A percentile compares a stretch with the other conserved stretches of the same genome.
These are phyloP conservation scores for Arthroderma uncinatum DNA, from an alignment of 2,329 filamentous ascomycete genomes.

Conservation along the genomic window DNA sequence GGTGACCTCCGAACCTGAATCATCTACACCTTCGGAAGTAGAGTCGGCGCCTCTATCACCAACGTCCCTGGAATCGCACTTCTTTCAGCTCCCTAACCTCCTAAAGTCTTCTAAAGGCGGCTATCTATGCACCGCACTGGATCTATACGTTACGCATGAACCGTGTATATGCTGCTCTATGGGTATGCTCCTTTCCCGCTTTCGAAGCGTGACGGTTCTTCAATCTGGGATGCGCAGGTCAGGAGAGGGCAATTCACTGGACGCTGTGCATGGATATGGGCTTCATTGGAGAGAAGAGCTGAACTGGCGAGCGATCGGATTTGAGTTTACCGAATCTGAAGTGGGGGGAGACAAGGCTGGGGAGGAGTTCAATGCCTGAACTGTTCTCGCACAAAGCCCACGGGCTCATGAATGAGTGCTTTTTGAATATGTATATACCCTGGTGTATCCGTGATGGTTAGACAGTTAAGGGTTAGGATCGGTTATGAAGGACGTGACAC, in stretches of 20 bases:
- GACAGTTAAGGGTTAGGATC: neutral
- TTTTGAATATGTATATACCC: neutral
- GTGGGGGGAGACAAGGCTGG: neutral
- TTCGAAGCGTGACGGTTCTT: constrained; percentile 69
- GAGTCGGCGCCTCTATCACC: neutral
- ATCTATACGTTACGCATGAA: constrained; percentile 90
- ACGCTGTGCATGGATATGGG: constrained; percentile 40
- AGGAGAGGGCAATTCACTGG: constrained; percentile 11
- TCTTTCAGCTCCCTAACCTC: constrained; percentile 56
- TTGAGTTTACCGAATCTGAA: constrained; percentile 30
- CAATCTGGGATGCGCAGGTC: constrained; percentile 55
- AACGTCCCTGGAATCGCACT: constrained; percentile 22
- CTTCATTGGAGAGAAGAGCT: constrained; percentile 52
- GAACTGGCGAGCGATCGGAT: constrained; percentile 41
- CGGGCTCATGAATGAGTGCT: too few species aligned
- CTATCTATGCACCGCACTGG: constrained; percentile 86
- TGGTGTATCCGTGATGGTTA: neutral
- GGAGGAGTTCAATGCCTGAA: constrained; percentile 10
- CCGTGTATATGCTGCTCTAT: constrained; percentile 95
- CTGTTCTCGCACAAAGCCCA: neutral
- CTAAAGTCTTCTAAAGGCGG: constrained; percentile 65
- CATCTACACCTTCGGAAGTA: constrained; percentile 13
- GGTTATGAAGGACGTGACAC: neutral
- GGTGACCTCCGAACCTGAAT: neutral
- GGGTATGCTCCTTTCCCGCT: constrained; percentile 88